Conservation (phyloP, 192 early-diverging fungal genomes). For the Umbelopsis ramanniana region DNA sequence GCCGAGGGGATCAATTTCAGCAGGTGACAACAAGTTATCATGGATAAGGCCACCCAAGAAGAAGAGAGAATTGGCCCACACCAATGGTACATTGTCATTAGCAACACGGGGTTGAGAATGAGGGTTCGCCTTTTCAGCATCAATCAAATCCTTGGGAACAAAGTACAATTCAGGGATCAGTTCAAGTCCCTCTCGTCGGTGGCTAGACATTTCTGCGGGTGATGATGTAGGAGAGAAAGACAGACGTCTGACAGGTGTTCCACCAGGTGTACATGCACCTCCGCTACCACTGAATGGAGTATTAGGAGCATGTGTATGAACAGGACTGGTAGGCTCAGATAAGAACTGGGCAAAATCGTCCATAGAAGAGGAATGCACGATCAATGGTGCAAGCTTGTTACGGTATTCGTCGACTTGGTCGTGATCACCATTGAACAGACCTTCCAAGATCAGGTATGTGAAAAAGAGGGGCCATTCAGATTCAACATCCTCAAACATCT, state of each 20-base stretch:
- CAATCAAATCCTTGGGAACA: constrained; percentile 74
- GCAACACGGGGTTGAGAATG: constrained; percentile 73
- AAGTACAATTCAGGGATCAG: constrained; percentile 77
- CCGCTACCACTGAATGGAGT: neutral
- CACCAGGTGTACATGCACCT: constrained; percentile 3
- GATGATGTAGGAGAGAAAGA: constrained; percentile 13
- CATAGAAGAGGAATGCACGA: constrained; percentile 71
- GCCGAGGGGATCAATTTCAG: constrained; percentile 84
- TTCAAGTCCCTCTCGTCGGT: constrained; percentile 31
- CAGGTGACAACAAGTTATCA: constrained; percentile 74
- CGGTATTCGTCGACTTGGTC: constrained; percentile 74
- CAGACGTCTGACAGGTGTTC: neutral
- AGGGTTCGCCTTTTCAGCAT: constrained; percentile 70
- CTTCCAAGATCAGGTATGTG: constrained; percentile 86
- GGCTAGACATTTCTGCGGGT: constrained; percentile 1
- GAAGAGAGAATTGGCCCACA: constrained; percentile 86
- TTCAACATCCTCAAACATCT: constrained; percentile 83
- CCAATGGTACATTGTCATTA: constrained; percentile 86
- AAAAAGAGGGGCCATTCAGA: constrained; percentile 92
- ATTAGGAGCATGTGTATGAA: neutral
- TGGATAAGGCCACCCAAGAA: constrained; percentile 76
- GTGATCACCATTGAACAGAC: constrained; percentile 70
- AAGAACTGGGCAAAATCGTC: constrained; percentile 51
- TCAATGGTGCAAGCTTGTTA: constrained; percentile 64
- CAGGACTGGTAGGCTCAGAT: neutral